Conservation (phyloP, 1,284 basidiomycete species). For the Ganoderma meredithae region DNA sequence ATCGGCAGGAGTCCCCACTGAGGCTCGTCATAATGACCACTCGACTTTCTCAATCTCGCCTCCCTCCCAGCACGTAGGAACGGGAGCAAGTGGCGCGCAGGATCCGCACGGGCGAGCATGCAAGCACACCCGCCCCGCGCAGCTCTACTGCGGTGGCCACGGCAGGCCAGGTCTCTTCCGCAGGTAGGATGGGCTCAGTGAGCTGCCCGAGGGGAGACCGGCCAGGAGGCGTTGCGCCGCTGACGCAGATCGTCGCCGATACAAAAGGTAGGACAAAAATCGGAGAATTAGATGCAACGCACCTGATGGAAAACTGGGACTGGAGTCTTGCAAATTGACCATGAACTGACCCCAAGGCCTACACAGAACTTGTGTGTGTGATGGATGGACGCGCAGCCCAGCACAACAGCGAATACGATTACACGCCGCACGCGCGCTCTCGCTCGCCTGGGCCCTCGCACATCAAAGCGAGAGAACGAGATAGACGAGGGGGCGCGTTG, state of each 20-base stretch:
- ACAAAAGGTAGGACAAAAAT: background rate
- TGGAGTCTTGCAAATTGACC: background rate
- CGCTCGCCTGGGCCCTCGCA: background rate
- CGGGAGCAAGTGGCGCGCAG: constrained; percentile 26
- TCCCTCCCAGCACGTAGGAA: constrained; percentile 15
- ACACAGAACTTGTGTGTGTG: background rate
- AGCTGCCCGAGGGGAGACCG: constrained; percentile 32
- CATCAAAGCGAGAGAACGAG: background rate
- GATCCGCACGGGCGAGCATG: constrained; percentile 32
- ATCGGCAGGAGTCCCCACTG: constrained; percentile 77
- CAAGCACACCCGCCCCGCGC: constrained; percentile 32
- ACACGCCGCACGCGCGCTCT: constrained; percentile 24
- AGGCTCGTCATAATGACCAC: constrained; percentile 53
- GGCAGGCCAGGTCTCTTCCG: constrained; percentile 23
- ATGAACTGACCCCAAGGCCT: background rate
- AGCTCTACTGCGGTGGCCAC: constrained; percentile 29
- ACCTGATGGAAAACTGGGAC: background rate
- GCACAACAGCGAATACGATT: constrained; percentile 26
- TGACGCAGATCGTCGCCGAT: background rate
- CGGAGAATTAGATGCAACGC: background rate
- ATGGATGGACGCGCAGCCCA: constrained; percentile 12
- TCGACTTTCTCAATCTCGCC: constrained; percentile 35
- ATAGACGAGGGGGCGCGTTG: background rate
- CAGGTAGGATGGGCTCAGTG: constrained; percentile 16
- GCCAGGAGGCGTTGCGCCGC: constrained; percentile 22